Conservation (phyloP, 345 rosid species). For the Populus alba region DNA sequence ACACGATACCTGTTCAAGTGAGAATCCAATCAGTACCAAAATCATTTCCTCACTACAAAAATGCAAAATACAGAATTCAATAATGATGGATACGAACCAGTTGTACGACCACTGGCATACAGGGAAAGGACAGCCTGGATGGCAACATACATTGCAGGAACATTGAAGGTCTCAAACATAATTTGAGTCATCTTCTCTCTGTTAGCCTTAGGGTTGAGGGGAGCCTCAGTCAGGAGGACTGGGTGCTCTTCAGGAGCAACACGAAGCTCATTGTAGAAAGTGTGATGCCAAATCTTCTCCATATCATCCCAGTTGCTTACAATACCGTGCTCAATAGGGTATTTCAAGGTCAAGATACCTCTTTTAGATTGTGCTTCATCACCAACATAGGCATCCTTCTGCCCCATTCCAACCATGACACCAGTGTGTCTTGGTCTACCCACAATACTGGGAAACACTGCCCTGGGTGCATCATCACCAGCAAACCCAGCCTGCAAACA, state of each 20-base stretch:
- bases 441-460: constrained; percentile 66
- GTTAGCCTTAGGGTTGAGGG: constrained; percentile 67
- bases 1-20: constrained; percentile 49
- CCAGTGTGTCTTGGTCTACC: constrained; percentile 75
- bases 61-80: neutral
- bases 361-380: constrained; percentile 75
- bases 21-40: neutral
- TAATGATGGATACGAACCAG: constrained; percentile 34
- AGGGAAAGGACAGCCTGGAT: constrained; percentile 62
- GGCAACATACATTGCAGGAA: constrained; percentile 66
- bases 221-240: constrained; percentile 60
- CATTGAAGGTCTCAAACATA: constrained; percentile 69
- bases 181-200: constrained; percentile 82
- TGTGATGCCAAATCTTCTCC: constrained; percentile 83
- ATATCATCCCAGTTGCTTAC: constrained; percentile 82
- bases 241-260: constrained; percentile 71
- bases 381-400: constrained; percentile 75
- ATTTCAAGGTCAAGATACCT: constrained; percentile 72
- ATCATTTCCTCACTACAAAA: neutral
- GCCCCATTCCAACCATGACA: constrained; percentile 83
- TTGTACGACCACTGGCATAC: constrained; percentile 67
- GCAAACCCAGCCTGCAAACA: constrained; percentile 66
- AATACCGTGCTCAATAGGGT: constrained; percentile 72
- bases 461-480: constrained; percentile 70
- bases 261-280: constrained; percentile 73